Evolutionary conservation across 2,329 filamentous ascomycete species (phyloP), one percentile per base, ranked within the genome.

Genomic region (Nemania sp.): DNA sequence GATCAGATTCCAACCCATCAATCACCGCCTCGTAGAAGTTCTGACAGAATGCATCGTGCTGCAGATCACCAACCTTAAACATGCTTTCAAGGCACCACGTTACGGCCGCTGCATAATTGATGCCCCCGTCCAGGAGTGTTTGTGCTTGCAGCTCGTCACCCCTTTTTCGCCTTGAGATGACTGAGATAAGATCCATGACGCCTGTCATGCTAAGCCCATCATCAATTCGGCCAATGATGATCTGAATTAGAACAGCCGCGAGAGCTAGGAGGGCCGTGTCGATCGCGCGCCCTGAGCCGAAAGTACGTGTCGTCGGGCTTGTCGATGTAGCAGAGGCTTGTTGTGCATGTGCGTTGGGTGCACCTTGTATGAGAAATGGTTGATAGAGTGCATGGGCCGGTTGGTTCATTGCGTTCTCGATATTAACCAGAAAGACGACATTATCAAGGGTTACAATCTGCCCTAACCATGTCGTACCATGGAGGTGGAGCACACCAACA

Each of bases 31-130:
- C 46, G 17, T 52, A 40, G 40, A 59, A 55, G 2, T 49, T 12
- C 7, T 54, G 59, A 21, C 57, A 63, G 11, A 52, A 60, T n/a
- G 1, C 53, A 4, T 48, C 49, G 20, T 57, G 53, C 34, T 57
- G 25, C 35, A 54, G 39, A 1, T 18, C 29, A 15, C 45, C 20
- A 9, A 55, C 25, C 12, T 12, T 5, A 18, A 39, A 43, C n/a
- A 53, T 21, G 32, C 32, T 54, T 35, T 52, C 37, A 5, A 60
- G 29, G 15, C 60, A 53, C 60, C 60, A 56, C 13, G 21, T 54
- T 17, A 57, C 57, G 3, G 53, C 48, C 4, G 20, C 25, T 17
- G 43, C 32, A 47, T 57, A 54, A 48, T 54, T 47, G 9, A 17
- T 39, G 1, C 49, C 49, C 29, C 34, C 57, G 12, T 32, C 49